These are phyloP conservation scores for Yamadazyma ubonensis DNA, from an alignment of 805 yeast genomes.

Conservation along the genomic window DNA sequence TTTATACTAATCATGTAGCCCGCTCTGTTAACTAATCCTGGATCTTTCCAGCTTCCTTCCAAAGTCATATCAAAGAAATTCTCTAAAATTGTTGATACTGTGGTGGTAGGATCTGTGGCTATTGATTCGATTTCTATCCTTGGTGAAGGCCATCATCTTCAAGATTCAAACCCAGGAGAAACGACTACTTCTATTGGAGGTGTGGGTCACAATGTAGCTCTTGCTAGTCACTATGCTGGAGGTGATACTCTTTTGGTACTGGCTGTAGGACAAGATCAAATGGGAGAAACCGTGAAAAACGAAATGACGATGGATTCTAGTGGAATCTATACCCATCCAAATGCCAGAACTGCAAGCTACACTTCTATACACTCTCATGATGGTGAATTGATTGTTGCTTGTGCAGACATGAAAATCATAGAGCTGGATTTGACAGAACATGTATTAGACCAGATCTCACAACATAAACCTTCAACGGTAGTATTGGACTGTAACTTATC, in stretches of 20 bases:
- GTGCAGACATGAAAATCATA: slow-evolving; percentile 80
- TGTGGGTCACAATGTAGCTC: slow-evolving; percentile 75
- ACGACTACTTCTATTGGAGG: slow-evolving; percentile 69
- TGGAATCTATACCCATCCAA: slow-evolving; percentile 36
- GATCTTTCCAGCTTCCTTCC: no score
- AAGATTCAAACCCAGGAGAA: slow-evolving; percentile 75
- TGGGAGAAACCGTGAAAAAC: slow-evolving; percentile 38
- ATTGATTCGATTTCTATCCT: slow-evolving; percentile 65
- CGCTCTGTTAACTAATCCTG: no score
- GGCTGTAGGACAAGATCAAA: slow-evolving; percentile 57
- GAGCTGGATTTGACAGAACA: slow-evolving; percentile 46
- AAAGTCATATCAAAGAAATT: not conserved
- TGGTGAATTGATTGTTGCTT: slow-evolving; percentile 71
- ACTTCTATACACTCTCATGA: slow-evolving; percentile 58
- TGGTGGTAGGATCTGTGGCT: slow-evolving; percentile 75
- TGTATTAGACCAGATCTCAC: slow-evolving; percentile 39
- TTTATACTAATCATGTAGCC: slow-evolving; percentile 7
- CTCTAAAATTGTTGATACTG: slow-evolving; percentile 22
- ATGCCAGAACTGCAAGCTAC: slow-evolving; percentile 62
- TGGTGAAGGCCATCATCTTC: slow-evolving; percentile 21
- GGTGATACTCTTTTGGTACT: slow-evolving; percentile 48
- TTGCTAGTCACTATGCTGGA: slow-evolving; percentile 50
- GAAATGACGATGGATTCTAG: slow-evolving; percentile 28
- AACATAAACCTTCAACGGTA: slow-evolving; percentile 47
- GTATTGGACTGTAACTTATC: slow-evolving; percentile 72